These are phyloP conservation scores for Xylaria multiplex DNA, from an alignment of 2,329 filamentous ascomycete genomes.

Conservation along the genomic window DNA sequence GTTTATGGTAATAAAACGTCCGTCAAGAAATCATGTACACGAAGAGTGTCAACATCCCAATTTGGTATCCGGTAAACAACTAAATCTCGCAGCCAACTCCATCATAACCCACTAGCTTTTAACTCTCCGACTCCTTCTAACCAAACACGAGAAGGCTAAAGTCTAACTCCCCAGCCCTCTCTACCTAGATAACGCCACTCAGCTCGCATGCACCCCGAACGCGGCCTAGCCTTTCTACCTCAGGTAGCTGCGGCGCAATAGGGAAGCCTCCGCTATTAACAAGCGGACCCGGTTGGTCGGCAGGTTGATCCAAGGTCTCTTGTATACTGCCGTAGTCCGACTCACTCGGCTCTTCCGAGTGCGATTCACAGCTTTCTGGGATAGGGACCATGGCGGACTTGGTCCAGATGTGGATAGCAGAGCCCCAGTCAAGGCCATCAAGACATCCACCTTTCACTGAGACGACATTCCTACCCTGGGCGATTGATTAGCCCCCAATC, in stretches of 20 bases:
- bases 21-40: neutral
- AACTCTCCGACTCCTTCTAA: neutral
- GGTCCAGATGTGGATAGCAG: constrained; percentile 74
- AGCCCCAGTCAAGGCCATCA: constrained; percentile 68
- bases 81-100: neutral
- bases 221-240: neutral
- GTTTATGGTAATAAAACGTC: neutral
- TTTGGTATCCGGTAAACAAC: neutral
- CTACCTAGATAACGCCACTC: constrained; percentile 37
- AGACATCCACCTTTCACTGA: constrained; percentile 75
- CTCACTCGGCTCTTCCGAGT: constrained; percentile 61
- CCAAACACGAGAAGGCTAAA: constrained; percentile 2
- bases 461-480: constrained; percentile 66
- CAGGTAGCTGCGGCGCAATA: constrained; percentile 28
- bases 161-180: neutral
- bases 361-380: constrained; percentile 69
- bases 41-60: neutral
- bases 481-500: neutral
- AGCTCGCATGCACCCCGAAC: constrained; percentile 47
- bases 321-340: constrained; percentile 57
- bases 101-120: neutral
- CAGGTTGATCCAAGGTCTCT: constrained; percentile 60
- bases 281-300: constrained; percentile 27
- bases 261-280: constrained; percentile 22
- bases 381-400: constrained; percentile 75